Evolutionary conservation across 2,329 filamentous ascomycete species (phyloP).

Genomic region (Cordyceps sp.): DNA sequence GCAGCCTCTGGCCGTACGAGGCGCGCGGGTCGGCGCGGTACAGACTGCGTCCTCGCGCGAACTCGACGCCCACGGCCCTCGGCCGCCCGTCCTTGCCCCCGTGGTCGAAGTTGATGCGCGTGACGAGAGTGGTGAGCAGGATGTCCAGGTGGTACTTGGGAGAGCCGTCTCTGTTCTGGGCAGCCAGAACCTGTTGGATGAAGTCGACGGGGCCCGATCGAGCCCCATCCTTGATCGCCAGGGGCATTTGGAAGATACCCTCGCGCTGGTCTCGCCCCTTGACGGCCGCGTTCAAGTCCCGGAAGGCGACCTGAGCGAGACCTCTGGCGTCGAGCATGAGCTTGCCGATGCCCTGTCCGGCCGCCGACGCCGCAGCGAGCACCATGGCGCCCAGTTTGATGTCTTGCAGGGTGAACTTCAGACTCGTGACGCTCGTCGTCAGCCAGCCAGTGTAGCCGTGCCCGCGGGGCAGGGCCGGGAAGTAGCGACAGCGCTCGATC

Average conservation of each 20-base stretch:
- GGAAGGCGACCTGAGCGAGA: slow-evolving; percentile 20
- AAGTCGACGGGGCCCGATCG: slow-evolving; percentile 33
- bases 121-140: slow-evolving; percentile 13
- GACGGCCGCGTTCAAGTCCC: slow-evolving; percentile 33
- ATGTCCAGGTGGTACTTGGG: slow-evolving; percentile 6
- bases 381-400: slow-evolving; percentile 26
- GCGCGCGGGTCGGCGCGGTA: slow-evolving; percentile 26
- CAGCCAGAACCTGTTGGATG: slow-evolving; percentile 14
- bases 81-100: slow-evolving; percentile 7
- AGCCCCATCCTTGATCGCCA: slow-evolving; percentile 22
- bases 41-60: slow-evolving; percentile 19
- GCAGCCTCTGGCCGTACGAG: slow-evolving; percentile 1
- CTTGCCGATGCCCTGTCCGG: slow-evolving; percentile 12
- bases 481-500: slow-evolving; percentile 38
- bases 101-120: slow-evolving; percentile 18
- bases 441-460: slow-evolving; percentile 45
- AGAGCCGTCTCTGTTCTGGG: slow-evolving; percentile 5
- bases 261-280: slow-evolving; percentile 24
- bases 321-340: slow-evolving; percentile 7
- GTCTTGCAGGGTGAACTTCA: slow-evolving; percentile 33
- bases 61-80: slow-evolving; percentile 24
- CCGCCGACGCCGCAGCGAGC: slow-evolving; percentile 7
- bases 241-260: slow-evolving; percentile 26
- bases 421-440: slow-evolving; percentile 28
- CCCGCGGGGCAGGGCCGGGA: slow-evolving; percentile 15